phyloP scores from a whole-genome alignment of 2,329 filamentous ascomycete genomes.

The Pestalotiopsis sp. region DNA sequence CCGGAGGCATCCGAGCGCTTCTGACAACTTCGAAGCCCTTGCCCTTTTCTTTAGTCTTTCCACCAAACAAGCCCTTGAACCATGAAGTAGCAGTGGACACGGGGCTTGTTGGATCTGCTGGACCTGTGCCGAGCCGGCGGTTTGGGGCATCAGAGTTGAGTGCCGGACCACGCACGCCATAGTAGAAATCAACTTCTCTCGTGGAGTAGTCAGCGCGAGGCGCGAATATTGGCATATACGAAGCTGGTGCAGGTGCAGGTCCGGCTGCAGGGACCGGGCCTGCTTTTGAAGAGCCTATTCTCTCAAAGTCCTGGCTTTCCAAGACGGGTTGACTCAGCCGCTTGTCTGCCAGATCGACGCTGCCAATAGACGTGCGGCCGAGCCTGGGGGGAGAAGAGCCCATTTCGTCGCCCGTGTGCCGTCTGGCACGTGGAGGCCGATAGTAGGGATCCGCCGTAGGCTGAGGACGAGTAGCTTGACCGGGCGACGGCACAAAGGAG shows the following conservation, averaged over 20 bases:
- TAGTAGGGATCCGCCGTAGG: constrained; percentile 78
- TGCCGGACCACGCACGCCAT: constrained; percentile 86
- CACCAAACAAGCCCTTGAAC: constrained; percentile 78
- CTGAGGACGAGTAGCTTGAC: constrained; percentile 44
- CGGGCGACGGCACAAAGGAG: constrained; percentile 68
- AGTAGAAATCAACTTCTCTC: constrained; percentile 95
- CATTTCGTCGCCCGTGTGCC: constrained; percentile 58
- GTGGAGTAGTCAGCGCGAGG: constrained; percentile 85
- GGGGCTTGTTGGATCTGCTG: constrained; percentile 89
- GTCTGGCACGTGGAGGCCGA: constrained; percentile 75
- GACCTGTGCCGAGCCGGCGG: constrained; percentile 87
- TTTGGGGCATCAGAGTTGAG: constrained; percentile 80
- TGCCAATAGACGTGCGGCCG: constrained; percentile 37
- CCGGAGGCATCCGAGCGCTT: constrained; percentile 82
- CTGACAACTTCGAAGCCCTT: constrained; percentile 97
- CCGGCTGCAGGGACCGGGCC: constrained; percentile 43
- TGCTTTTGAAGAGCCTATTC: constrained; percentile 38
- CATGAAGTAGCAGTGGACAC: constrained; percentile 88
- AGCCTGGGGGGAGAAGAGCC: constrained; percentile 35
- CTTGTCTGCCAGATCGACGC: constrained; percentile 38
- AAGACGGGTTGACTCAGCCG: constrained; percentile 36
- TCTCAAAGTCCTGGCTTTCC: constrained; percentile 43
- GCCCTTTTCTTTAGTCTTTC: constrained; percentile 89
- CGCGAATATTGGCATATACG: constrained; percentile 42
- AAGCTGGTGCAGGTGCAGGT: constrained; percentile 40